Base-by-base conservation (phyloP, 1,284 basidiomycete genomes). In the Cryptococcus neoformans region DNA sequence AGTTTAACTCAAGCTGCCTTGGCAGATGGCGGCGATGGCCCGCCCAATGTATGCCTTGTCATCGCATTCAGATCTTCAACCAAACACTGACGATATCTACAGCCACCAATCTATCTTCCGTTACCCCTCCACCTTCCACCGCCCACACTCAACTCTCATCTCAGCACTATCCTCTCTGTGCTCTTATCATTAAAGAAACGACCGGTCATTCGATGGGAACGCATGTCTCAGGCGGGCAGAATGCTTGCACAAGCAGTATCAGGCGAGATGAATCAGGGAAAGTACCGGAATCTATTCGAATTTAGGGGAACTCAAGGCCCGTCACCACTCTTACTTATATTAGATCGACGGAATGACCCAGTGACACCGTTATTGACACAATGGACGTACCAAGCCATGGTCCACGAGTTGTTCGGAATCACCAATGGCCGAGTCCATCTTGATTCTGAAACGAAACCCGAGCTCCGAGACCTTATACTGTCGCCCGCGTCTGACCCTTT, bases 311-410 rank as follows among this genome's bases (percentile, higher is more conserved):
- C 80, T 2, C 72, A 75, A 2, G 81, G 82, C 14, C 78, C 80
- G 1, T 68, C 78, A 8, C 83, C 83, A 4, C 64, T 83, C n/a
- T 69, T 84, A 6, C 67, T 84, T 16, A 79, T 84, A 7, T 51
- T 16, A n/a, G 96, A 99, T 79, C 84, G 96, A 55, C 82, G 95
- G 61, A 97, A 97, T 76, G 96, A 99, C 73, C 96, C 96, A 2
- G 92, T 99, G 12, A 99, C 96, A 0, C 96, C 96, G 3, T 79
- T 99, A n/a, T 82, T 99, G 35, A 90, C 91, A 1, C 96, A 97
- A 76, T 99, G 96, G 96, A 99, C 96, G 11, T 99, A 99, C 78
- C 95, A 99, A 76, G 96, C 96, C 1, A 98, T 99, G 95, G 95
- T 98, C 0, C 96, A 99, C 70, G 96, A 99, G 74, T 81, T 97